Evolutionary conservation across 2,329 filamentous ascomycete species (phyloP), one percentile per base, ranked within the genome.

Genomic region (Chalara sp.): DNA sequence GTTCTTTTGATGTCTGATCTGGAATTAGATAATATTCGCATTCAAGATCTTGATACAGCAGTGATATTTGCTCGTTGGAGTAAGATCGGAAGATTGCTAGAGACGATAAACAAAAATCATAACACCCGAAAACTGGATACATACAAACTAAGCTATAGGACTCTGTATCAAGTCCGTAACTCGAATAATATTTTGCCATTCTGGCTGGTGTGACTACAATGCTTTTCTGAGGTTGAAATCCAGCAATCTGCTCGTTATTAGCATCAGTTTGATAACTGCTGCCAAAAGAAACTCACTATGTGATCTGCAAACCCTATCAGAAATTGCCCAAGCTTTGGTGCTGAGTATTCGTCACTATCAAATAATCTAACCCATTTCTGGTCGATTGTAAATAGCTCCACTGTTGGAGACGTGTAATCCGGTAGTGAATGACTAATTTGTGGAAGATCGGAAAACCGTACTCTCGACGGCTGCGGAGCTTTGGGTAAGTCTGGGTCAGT

Each of bases 141-240:
- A 67, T 68, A 85, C 84, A 76, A 58, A 78, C 68, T 72, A 88
- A 89, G 2, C 81, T 83, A 63, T 88, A 84, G 3, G 75, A 72
- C 60, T 95, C 89, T 11, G 76, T 69, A 0, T 79, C 69, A 1
- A 90, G 66, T 47, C 75, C 76, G 51, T 86, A 86, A 49, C 80
- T 78, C 12, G 78, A 73, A 63, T 95, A 95, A 58, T 91, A 88
- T 45, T 76, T 75, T 12, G 80, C 75, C 72, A 96, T 78, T 69
- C 93, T 93, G 5, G 80, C 71, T 0, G 89, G 89, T 0, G 85
- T 81, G 35, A 95, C 76, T 41, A 93, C 86, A n/a, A 91, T 71
- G 33, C 78, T 84, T 46, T 78, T 77, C 55, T 76, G 79, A 1
- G 86, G 85, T 45, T 81, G 72, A 61, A 84, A 86, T 56, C 87